Conservation (phyloP, 2,329 filamentous ascomycete genomes). For the Diplodia seriata region DNA sequence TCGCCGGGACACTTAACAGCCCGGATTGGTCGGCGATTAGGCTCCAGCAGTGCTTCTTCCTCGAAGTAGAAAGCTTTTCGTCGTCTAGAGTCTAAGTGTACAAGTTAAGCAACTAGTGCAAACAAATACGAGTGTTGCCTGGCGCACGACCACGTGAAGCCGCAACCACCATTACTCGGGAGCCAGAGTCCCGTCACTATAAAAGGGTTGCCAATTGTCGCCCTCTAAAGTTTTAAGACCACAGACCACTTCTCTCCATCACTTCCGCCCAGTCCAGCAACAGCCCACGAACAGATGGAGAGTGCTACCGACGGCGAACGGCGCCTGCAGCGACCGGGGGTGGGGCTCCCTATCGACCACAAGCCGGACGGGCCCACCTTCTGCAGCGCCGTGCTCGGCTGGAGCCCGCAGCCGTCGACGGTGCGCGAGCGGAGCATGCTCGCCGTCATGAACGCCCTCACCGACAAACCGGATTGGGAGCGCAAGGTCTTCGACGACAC, state of each 20-base stretch:
- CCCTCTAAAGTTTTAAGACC: background rate
- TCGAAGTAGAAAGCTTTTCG: no score
- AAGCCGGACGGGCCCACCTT: conserved; percentile 42
- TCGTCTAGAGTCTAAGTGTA: no score
- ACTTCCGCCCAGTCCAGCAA: background rate
- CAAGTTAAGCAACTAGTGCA: background rate
- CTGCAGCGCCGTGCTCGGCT: conserved; percentile 45
- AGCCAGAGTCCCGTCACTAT: background rate
- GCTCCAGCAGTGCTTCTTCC: no score
- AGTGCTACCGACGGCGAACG: background rate
- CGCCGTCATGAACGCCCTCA: conserved; percentile 49
- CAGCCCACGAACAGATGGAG: background rate
- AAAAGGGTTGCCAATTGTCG: background rate
- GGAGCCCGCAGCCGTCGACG: conserved; percentile 42
- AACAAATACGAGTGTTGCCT: conserved; percentile 6
- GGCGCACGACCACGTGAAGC: background rate
- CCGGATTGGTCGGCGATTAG: no score
- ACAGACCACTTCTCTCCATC: background rate
- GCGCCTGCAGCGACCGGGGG: conserved; percentile 39
- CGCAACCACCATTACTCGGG: background rate
- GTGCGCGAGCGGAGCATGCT: conserved; percentile 51
- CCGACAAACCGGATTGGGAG: conserved; percentile 52
- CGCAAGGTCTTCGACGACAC: conserved; percentile 48
- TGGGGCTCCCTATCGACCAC: conserved; percentile 43
- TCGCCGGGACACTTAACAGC: no score